Percentiles rank a stretch among this genome's conserved stretches.
Evolutionary conservation across 768 basidiomycete species (phyloP).

Genomic region (Hypholoma sublateritium): DNA sequence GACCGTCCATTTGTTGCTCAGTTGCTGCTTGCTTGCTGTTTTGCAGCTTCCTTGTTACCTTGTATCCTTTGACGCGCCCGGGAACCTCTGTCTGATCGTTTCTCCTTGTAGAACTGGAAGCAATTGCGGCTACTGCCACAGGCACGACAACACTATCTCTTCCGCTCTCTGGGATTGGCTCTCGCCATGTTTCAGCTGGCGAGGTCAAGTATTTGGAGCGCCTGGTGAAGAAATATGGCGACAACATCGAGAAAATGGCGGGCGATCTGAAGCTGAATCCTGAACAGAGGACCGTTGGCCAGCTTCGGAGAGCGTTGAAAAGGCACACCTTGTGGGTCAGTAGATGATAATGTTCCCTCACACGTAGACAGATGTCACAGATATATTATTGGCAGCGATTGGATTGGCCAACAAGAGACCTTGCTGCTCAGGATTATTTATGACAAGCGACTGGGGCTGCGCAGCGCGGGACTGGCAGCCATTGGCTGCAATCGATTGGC

Average conservation of each 20-base stretch:
- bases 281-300: constrained; percentile 82
- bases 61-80: background rate
- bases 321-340: constrained; percentile 42
- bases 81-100: constrained; percentile 12
- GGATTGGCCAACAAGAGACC: background rate
- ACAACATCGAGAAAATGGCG: constrained; percentile 75
- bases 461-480: background rate
- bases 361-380: constrained; percentile 10
- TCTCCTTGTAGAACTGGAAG: constrained; percentile 57
- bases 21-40: background rate
- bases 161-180: constrained; percentile 39
- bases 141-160: constrained; percentile 37
- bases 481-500: background rate
- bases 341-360: background rate
- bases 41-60: background rate
- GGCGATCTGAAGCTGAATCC: constrained; percentile 77
- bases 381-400: constrained; percentile 6
- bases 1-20: background rate
- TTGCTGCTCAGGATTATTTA: background rate
- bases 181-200: constrained; percentile 65
- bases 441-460: background rate
- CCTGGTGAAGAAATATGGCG: constrained; percentile 69
- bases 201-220: constrained; percentile 67
- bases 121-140: constrained; percentile 44
- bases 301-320: constrained; percentile 63